Conservation (phyloP, 495 filamentous ascomycete genomes). For the Rhypophila decipiens region DNA sequence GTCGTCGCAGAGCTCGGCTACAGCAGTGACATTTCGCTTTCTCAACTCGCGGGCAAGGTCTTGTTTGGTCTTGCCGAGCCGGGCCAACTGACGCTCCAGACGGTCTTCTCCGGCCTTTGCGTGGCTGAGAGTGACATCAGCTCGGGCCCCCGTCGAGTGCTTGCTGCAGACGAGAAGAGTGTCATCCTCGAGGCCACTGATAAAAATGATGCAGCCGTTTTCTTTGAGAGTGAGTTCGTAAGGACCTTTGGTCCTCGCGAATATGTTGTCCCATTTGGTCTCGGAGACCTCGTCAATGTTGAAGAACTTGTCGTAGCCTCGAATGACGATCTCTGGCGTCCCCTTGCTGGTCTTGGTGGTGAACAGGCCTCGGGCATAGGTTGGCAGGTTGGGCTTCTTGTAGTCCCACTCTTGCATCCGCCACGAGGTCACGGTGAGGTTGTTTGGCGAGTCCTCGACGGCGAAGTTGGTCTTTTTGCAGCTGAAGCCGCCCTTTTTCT, state of each 20-base stretch:
- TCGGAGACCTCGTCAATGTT: conserved; percentile 72
- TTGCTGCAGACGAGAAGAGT: conserved; percentile 94
- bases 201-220: conserved; percentile 98
- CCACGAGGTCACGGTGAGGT: conserved; percentile 79
- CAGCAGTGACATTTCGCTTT: conserved; percentile 79
- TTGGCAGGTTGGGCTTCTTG: conserved; percentile 76
- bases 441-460: conserved; percentile 50
- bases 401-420: conserved; percentile 91
- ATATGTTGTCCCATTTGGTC: conserved; percentile 78
- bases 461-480: conserved; percentile 68
- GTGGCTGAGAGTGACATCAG: conserved; percentile 67
- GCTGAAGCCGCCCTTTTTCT: conserved; percentile 46
- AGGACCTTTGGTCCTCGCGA: conserved; percentile 70
- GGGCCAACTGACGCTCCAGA: conserved; percentile 70
- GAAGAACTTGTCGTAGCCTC: conserved; percentile 99
- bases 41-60: conserved; percentile 73
- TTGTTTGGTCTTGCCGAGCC: conserved; percentile 65
- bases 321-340: conserved; percentile 66
- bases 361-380: conserved; percentile 88
- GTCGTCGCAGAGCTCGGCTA: conserved; percentile 96
- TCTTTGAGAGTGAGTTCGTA: conserved; percentile 97
- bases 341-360: conserved; percentile 60
- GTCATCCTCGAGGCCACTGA: conserved; percentile 81
- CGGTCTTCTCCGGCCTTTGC: conserved; percentile 78
- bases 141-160: conserved; percentile 79